phyloP scores from a whole-genome alignment of 495 filamentous ascomycete species.

The Hypoxylon subgilvum region DNA sequence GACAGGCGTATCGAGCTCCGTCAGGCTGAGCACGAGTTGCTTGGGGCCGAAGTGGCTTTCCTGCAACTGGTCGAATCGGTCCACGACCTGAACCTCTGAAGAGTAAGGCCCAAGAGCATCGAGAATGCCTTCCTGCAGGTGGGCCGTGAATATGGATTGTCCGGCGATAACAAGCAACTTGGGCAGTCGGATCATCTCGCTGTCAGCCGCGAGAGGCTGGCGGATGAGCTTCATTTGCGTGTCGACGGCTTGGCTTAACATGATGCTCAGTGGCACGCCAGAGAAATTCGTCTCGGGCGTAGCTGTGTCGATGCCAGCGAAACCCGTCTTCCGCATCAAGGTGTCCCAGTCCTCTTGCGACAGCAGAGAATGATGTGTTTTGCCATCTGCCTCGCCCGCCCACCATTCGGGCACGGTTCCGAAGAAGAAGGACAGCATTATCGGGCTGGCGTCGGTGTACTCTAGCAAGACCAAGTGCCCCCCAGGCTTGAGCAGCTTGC shows the following conservation, averaged over 20 bases:
- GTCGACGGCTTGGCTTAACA: too few species aligned
- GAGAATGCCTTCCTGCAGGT: too few species aligned
- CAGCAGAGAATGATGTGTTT: conserved; percentile 43
- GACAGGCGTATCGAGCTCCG: too few species aligned
- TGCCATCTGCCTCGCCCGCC: conserved; percentile 48
- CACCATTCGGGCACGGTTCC: conserved; percentile 57
- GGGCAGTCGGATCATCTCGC: too few species aligned
- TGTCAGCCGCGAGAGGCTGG: conserved; percentile 17
- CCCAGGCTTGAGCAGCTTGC: conserved; percentile 60
- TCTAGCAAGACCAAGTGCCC: conserved; percentile 58
- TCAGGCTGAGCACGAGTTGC: too few species aligned
- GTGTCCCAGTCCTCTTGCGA: conserved; percentile 46
- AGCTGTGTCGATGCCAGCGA: conserved; percentile 53
- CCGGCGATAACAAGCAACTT: too few species aligned
- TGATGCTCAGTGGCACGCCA: conserved; percentile 26
- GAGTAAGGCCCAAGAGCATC: too few species aligned
- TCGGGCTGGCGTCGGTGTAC: conserved; percentile 44
- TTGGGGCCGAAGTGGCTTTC: too few species aligned
- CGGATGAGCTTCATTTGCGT: not conserved
- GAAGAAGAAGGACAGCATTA: conserved; percentile 46
- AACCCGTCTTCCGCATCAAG: conserved; percentile 44
- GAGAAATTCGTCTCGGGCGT: conserved; percentile 26
- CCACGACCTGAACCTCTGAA: too few species aligned
- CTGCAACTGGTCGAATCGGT: too few species aligned
- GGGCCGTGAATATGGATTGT: too few species aligned